A percentile compares a stretch with the other conserved stretches of the same genome.
These are phyloP conservation scores for Przewalskia tangutica DNA, from an alignment of 257 asterid species.

Conservation along the genomic window DNA sequence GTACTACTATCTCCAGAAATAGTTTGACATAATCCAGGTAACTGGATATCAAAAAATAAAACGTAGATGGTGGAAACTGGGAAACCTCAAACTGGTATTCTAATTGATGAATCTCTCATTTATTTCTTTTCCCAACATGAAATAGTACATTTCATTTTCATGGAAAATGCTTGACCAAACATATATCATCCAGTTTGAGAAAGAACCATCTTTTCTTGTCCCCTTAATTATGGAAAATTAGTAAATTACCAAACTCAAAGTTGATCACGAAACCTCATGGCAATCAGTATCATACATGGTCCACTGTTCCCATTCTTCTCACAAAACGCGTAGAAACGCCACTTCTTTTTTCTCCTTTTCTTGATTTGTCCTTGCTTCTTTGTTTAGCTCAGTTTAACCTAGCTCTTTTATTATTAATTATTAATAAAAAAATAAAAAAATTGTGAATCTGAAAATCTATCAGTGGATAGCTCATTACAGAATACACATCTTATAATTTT, in stretches of 20 bases:
- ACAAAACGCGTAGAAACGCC: no score
- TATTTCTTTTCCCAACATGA: not conserved
- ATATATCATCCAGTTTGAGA: not conserved
- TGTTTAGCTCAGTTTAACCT: not conserved
- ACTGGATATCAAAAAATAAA: no score
- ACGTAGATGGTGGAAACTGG: no score
- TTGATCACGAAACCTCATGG: not conserved
- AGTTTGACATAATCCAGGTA: no score
- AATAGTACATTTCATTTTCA: not conserved
- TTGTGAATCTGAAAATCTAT: not conserved
- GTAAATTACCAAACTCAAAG: no score
- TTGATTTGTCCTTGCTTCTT: not conserved
- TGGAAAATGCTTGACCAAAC: not conserved
- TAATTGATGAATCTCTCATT: not conserved
- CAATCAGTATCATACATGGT: not conserved
- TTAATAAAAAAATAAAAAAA: no score
- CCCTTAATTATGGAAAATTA: no score
- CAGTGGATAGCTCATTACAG: no score
- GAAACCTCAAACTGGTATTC: not conserved
- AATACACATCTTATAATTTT: no score
- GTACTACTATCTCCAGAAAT: no score
- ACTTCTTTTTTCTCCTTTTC: not conserved
- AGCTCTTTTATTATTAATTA: not conserved
- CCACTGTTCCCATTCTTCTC: not conserved
- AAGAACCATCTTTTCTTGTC: not conserved